Percentiles rank a stretch among this genome's conserved stretches.
phyloP scores from a whole-genome alignment of 1,284 basidiomycete genomes.

The Lignosus rhinocerotis region DNA sequence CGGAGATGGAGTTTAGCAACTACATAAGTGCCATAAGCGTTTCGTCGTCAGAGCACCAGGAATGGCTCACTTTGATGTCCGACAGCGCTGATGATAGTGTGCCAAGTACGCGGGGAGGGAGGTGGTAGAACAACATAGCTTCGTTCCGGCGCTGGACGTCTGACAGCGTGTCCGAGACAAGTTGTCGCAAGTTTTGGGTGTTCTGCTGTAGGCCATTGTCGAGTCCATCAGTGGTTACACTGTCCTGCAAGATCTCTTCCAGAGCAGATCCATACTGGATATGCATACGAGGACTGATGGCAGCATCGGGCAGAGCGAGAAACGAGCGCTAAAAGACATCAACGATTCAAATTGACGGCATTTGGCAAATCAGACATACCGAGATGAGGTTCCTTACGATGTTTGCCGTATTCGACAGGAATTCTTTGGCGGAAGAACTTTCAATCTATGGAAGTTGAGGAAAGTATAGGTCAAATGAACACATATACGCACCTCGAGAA shows the following conservation, averaged over 20 bases:
- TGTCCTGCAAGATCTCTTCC: conserved; percentile 44
- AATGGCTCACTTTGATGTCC: conserved; percentile 61
- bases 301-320: conserved; percentile 66
- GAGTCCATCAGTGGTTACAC: conserved; percentile 34
- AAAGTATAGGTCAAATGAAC: too few species aligned
- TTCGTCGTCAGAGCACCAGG: background rate
- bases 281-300: conserved; percentile 76
- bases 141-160: conserved; percentile 74
- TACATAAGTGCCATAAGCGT: conserved; percentile 30
- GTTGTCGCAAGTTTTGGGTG: conserved; percentile 43
- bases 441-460: conserved; percentile 10
- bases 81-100: conserved; percentile 31
- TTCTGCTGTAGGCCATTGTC: conserved; percentile 42
- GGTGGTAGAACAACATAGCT: conserved; percentile 72
- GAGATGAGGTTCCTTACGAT: conserved; percentile 59
- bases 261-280: conserved; percentile 49
- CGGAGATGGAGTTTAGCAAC: conserved; percentile 82
- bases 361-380: conserved; percentile 38
- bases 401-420: conserved; percentile 56
- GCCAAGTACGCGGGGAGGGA: conserved; percentile 59
- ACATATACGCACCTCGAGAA: conserved; percentile 63
- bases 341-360: background rate
- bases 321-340: conserved; percentile 53
- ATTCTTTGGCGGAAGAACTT: conserved; percentile 46
- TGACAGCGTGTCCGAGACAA: conserved; percentile 48